Percentiles rank a stretch among this genome's conserved stretches.
phyloP scores from a whole-genome alignment of 306 rosid species.

The Inga laurina region DNA sequence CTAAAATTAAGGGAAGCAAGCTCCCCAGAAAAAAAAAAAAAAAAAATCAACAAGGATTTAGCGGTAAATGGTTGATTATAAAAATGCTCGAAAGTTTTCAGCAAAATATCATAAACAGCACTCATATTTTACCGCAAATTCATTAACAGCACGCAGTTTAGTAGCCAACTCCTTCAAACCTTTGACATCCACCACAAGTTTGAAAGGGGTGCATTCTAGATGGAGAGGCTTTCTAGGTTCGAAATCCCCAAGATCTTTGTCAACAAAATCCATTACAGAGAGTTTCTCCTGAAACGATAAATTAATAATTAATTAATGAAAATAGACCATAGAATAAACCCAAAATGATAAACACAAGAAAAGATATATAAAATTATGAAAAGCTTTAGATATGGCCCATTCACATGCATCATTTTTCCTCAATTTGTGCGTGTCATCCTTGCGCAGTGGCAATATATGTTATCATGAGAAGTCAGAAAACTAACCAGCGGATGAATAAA shows the following conservation, averaged over 20 bases:
- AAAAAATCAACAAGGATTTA: background rate
- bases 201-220: slow-evolving; percentile 74
- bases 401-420: background rate
- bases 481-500: slow-evolving; percentile 88
- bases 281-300: slow-evolving; percentile 60
- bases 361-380: slow-evolving; percentile 13
- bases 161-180: slow-evolving; percentile 84
- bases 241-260: slow-evolving; percentile 48
- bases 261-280: slow-evolving; percentile 74
- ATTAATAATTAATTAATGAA: slow-evolving; percentile 16
- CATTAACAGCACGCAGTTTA: slow-evolving; percentile 62
- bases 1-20: slow-evolving; percentile 14
- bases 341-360: slow-evolving; percentile 3
- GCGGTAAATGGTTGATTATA: slow-evolving; percentile 7
- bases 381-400: background rate
- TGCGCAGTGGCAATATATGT: background rate
- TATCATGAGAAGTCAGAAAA: slow-evolving; percentile 14
- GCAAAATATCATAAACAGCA: slow-evolving; percentile 8
- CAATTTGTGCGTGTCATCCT: background rate
- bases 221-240: slow-evolving; percentile 59
- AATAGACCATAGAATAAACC: slow-evolving; percentile 4
- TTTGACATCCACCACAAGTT: slow-evolving; percentile 76
- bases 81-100: slow-evolving; percentile 9
- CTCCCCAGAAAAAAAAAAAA: background rate
- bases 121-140: slow-evolving; percentile 78